These are phyloP conservation scores for Psilocybe mexicana DNA, from an alignment of 1,284 basidiomycete species.

Conservation along the genomic window DNA sequence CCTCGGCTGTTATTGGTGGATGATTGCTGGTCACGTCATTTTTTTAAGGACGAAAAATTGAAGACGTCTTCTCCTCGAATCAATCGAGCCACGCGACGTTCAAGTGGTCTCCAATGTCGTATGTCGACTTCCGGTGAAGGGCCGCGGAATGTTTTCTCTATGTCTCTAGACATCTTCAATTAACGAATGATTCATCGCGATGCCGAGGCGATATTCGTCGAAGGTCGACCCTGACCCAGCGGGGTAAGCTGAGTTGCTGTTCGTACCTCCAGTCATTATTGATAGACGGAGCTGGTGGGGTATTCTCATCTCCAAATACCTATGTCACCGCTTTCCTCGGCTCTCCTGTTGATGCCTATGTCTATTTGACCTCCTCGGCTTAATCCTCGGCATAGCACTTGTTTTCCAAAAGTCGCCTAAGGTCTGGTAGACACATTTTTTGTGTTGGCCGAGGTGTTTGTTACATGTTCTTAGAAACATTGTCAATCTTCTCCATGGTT, in stretches of 20 bases:
- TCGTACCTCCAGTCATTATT: constrained; percentile 7
- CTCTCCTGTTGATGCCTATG: constrained; percentile 3
- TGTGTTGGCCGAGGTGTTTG: not conserved
- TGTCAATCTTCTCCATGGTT: not conserved
- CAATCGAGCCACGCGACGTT: not conserved
- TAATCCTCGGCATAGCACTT: constrained; percentile 1
- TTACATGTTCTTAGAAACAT: not conserved
- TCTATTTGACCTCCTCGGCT: constrained; percentile 16
- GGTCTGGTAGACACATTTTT: not conserved
- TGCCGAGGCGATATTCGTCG: constrained; percentile 8
- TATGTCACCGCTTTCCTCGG: constrained; percentile 17
- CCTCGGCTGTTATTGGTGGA: not conserved
- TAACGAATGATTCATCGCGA: constrained; percentile 4
- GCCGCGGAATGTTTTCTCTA: constrained; percentile 10
- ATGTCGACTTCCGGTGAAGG: not conserved
- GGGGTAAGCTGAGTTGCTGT: not conserved
- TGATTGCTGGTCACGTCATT: not conserved
- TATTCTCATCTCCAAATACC: constrained; percentile 2
- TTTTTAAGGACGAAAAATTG: not conserved
- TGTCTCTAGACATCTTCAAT: constrained; percentile 2
- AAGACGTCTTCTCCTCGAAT: not conserved
- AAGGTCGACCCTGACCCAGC: constrained; percentile 10
- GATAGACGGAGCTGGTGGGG: constrained; percentile 12
- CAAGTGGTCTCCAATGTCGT: not conserved
- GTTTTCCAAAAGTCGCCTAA: not conserved